These are phyloP conservation scores for Arthrinium phaeospermum DNA, from an alignment of 2,329 filamentous ascomycete species.

Conservation along the genomic window DNA sequence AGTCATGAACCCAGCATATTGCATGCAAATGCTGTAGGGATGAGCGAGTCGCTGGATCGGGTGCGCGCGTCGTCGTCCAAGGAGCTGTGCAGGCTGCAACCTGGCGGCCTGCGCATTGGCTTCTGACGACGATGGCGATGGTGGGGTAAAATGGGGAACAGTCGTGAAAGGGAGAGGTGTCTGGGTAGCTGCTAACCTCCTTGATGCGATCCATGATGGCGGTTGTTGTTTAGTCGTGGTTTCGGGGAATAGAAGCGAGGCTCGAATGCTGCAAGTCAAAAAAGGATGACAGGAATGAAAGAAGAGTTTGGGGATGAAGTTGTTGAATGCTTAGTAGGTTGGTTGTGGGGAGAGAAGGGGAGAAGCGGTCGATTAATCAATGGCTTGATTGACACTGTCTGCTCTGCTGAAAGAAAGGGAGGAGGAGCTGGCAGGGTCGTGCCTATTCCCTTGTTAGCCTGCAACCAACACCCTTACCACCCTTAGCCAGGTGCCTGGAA, in stretches of 20 bases:
- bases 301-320: constrained; percentile 35
- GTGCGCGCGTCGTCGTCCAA: neutral
- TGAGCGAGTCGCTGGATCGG: neutral
- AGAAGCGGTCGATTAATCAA: constrained; percentile 13
- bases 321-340: constrained; percentile 26
- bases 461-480: neutral
- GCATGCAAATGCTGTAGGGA: neutral
- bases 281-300: constrained; percentile 27
- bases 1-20: neutral
- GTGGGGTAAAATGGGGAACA: constrained; percentile 39
- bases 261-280: constrained; percentile 29
- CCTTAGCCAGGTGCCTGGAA: constrained; percentile 17
- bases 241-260: constrained; percentile 36
- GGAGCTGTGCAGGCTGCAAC: neutral
- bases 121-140: constrained; percentile 35
- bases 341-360: constrained; percentile 17
- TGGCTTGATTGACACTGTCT: constrained; percentile 9
- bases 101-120: constrained; percentile 18
- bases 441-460: constrained; percentile 6
- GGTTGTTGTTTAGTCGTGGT: constrained; percentile 30
- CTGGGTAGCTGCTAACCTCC: constrained; percentile 65
- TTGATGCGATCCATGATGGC: constrained; percentile 84
- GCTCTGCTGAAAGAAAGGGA: constrained; percentile 14
- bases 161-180: constrained; percentile 25
- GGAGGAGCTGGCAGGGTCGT: constrained; percentile 1